Conservation (phyloP, 2,329 filamentous ascomycete genomes). For the Pseudogymnoascus verrucosus region DNA sequence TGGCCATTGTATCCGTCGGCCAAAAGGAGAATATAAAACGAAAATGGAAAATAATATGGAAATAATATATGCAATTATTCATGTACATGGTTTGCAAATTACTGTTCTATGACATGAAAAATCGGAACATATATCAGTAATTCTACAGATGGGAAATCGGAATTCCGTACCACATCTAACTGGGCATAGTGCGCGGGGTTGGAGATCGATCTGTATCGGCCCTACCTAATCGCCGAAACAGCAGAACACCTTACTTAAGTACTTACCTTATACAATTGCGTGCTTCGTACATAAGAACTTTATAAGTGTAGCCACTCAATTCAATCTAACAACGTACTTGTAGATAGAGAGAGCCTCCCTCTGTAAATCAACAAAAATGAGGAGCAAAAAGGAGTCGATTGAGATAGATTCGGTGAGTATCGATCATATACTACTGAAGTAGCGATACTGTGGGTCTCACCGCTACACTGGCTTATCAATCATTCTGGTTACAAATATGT, state of each 20-base stretch:
- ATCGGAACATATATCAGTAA: neutral
- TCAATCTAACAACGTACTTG: neutral
- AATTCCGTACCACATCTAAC: neutral
- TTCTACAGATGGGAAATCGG: neutral
- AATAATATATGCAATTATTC: neutral
- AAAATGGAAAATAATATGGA: neutral
- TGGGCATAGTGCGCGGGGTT: neutral
- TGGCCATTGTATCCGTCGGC: neutral
- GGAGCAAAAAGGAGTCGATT: neutral
- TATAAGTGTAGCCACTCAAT: neutral
- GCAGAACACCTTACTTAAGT: neutral
- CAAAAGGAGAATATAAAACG: neutral
- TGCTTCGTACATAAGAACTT: conserved; percentile 4
- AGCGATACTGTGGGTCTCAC: neutral
- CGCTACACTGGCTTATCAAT: neutral
- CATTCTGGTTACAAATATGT: neutral
- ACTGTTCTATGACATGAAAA: neutral
- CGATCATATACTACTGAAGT: neutral
- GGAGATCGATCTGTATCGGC: neutral
- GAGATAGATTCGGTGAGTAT: neutral
- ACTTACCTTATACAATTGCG: neutral
- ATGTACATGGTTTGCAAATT: neutral
- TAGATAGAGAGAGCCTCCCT: neutral
- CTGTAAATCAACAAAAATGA: neutral
- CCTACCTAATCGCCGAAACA: neutral